These are phyloP conservation scores for Kockiozyma suomiensis DNA, from an alignment of 805 yeast genomes.

Conservation along the genomic window DNA sequence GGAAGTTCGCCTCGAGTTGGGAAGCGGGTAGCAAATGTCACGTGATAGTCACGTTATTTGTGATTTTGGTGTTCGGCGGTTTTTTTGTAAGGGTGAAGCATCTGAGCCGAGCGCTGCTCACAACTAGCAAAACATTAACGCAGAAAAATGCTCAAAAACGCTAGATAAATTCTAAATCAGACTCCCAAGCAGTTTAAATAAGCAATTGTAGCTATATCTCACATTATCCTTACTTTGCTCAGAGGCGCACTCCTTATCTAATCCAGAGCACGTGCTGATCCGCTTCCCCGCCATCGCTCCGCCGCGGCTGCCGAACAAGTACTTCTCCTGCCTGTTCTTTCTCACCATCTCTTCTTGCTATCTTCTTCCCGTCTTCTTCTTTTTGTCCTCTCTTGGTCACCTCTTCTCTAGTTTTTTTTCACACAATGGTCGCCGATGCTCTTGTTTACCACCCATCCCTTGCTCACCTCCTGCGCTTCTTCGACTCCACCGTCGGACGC, in stretches of 20 bases:
- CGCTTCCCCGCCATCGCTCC: constrained; percentile 10
- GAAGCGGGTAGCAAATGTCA: no score
- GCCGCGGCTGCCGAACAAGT: background rate
- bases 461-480: constrained; percentile 59
- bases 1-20: no score
- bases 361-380: background rate
- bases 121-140: no score
- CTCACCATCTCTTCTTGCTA: background rate
- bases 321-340: background rate
- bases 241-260: background rate
- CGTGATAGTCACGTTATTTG: background rate
- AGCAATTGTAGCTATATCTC: no score
- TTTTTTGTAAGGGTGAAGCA: no score
- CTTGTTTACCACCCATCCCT: constrained; percentile 74
- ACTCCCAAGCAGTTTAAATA: no score
- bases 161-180: no score
- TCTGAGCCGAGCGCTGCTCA: no score
- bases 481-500: constrained; percentile 72
- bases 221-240: background rate
- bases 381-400: background rate
- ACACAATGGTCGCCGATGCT: constrained; percentile 66
- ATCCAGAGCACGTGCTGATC: background rate
- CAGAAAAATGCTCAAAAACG: no score
- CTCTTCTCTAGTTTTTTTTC: no score
- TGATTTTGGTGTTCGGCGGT: background rate